These are phyloP conservation scores for Centella asiatica DNA, from an alignment of 129 eudicot species.

Conservation along the genomic window DNA sequence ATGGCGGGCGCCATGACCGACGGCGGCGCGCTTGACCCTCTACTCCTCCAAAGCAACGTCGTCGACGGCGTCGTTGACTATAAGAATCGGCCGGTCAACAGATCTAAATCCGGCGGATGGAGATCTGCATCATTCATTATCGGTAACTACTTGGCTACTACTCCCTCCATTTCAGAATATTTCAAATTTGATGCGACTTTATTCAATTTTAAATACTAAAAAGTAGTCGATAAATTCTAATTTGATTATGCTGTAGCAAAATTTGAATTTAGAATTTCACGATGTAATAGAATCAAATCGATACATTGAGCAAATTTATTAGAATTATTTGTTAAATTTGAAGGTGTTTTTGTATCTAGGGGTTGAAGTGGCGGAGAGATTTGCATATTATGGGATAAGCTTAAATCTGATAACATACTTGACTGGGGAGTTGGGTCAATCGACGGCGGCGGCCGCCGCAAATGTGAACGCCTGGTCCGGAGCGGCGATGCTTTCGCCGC, in stretches of 20 bases:
- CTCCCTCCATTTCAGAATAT: no score
- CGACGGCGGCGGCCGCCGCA: slow-evolving; percentile 61
- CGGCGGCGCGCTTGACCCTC: slow-evolving; percentile 22
- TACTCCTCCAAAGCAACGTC: slow-evolving; percentile 33
- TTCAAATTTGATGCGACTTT: no score
- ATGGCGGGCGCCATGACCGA: slow-evolving; percentile 14
- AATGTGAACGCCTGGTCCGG: slow-evolving; percentile 62
- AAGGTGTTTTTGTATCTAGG: slow-evolving; percentile 19
- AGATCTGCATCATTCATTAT: slow-evolving; percentile 49
- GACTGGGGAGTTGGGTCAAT: slow-evolving; percentile 42
- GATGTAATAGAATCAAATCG: no score
- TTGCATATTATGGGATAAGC: slow-evolving; percentile 52
- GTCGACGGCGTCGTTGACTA: slow-evolving; percentile 58
- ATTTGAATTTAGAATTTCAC: no score
- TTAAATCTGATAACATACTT: slow-evolving; percentile 48
- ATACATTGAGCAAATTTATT: background rate
- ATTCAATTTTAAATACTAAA: no score
- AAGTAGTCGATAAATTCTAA: no score
- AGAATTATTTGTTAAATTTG: background rate
- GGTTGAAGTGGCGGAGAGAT: slow-evolving; percentile 53
- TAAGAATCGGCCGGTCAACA: slow-evolving; percentile 39
- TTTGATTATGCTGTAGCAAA: no score
- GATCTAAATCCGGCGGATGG: slow-evolving; percentile 68
- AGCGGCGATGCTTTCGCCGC: slow-evolving; percentile 40
- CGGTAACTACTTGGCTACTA: slow-evolving; percentile 8